Conservation (phyloP, 371 early-diverging fungal genomes). For the Rhizopus delemar region DNA sequence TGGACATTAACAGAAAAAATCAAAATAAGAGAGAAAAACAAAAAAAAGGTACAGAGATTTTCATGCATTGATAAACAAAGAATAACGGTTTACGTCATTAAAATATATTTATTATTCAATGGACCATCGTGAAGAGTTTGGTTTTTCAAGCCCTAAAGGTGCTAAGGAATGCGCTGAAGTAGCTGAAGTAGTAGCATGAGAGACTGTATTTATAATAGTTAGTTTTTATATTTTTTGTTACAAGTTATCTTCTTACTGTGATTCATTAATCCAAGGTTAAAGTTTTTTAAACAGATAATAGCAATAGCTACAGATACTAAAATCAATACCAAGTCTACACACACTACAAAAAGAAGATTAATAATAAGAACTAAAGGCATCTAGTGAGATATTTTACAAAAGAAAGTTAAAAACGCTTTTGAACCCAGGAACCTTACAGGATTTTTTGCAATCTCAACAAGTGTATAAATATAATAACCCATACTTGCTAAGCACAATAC, state of each 20-base stretch:
- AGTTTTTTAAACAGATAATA: slow-evolving; percentile 31
- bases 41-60: slow-evolving; percentile 7
- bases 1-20: background rate
- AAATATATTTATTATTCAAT: slow-evolving; percentile 25
- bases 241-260: slow-evolving; percentile 26
- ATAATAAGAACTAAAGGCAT: background rate
- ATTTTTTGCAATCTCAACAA: slow-evolving; percentile 63
- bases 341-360: slow-evolving; percentile 10
- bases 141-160: slow-evolving; percentile 31
- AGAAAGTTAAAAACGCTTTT: slow-evolving; percentile 72
- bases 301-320: slow-evolving; percentile 28
- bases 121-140: slow-evolving; percentile 32
- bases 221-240: background rate
- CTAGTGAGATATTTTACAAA: slow-evolving; percentile 35
- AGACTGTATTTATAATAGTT: slow-evolving; percentile 18
- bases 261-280: slow-evolving; percentile 36
- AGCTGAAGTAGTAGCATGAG: slow-evolving; percentile 34
- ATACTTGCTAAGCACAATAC: slow-evolving; percentile 56
- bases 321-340: slow-evolving; percentile 23
- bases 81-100: no score
- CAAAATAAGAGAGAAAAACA: background rate
- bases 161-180: slow-evolving; percentile 34
- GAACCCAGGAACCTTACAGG: slow-evolving; percentile 56
- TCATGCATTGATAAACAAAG: background rate
- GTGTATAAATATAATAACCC: slow-evolving; percentile 73